These are phyloP conservation scores for Penicillium antarcticum DNA, from an alignment of 495 filamentous ascomycete species.

Conservation along the genomic window DNA sequence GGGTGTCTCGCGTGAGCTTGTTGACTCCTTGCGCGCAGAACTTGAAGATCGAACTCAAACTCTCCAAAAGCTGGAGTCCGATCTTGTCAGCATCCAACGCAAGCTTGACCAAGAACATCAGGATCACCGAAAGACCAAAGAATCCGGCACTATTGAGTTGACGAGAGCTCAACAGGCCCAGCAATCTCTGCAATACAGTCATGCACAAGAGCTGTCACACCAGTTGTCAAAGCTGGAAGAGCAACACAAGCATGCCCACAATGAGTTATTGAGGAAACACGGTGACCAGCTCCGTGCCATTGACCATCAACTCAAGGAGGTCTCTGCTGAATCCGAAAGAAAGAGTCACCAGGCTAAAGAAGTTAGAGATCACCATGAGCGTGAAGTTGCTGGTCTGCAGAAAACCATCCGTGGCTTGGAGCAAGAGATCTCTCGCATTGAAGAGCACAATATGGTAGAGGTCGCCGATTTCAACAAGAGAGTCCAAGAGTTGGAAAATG, in stretches of 20 bases:
- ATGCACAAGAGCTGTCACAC: slow-evolving; percentile 59
- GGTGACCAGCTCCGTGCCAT: slow-evolving; percentile 48
- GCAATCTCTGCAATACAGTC: slow-evolving; percentile 66
- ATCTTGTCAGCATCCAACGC: slow-evolving; percentile 61
- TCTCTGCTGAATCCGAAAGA: slow-evolving; percentile 50
- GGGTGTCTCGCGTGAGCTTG: slow-evolving; percentile 75
- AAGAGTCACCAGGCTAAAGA: slow-evolving; percentile 42
- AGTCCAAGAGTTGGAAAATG: slow-evolving; percentile 52
- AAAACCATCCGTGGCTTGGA: slow-evolving; percentile 57
- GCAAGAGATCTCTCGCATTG: slow-evolving; percentile 56
- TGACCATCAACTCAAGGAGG: slow-evolving; percentile 44
- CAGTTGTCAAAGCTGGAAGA: slow-evolving; percentile 47
- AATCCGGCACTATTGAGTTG: slow-evolving; percentile 61
- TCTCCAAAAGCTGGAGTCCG: slow-evolving; percentile 64
- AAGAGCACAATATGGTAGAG: slow-evolving; percentile 52
- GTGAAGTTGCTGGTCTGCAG: slow-evolving; percentile 60
- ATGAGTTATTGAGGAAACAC: slow-evolving; percentile 45
- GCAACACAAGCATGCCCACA: slow-evolving; percentile 41
- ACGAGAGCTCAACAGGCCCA: slow-evolving; percentile 64
- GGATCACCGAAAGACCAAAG: slow-evolving; percentile 70
- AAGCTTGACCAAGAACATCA: slow-evolving; percentile 75
- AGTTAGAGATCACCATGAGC: slow-evolving; percentile 52
- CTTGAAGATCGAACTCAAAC: slow-evolving; percentile 68
- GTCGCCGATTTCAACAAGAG: slow-evolving; percentile 54
- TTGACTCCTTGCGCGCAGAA: slow-evolving; percentile 78